Percentiles rank a stretch among this genome's conserved stretches.
These are phyloP conservation scores for Scheffersomyces stambukii DNA, from an alignment of 1,139 yeast species.

Conservation along the genomic window DNA sequence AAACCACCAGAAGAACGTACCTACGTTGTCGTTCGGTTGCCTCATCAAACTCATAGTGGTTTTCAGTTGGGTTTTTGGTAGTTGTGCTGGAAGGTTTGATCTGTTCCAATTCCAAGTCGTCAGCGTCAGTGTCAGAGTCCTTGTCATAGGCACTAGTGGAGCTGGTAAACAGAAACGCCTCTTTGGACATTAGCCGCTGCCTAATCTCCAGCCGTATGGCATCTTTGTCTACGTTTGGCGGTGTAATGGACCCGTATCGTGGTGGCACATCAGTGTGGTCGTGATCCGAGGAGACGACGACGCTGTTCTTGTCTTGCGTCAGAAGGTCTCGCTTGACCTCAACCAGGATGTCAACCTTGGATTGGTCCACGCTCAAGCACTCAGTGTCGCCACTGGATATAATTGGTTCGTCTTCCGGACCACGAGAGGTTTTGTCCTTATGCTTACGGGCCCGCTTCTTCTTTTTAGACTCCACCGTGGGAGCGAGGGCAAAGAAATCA, in stretches of 20 bases:
- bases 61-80: conserved; percentile 1
- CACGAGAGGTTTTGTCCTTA: conserved; percentile 1
- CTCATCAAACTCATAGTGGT: conserved; percentile 19
- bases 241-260: conserved; percentile 7
- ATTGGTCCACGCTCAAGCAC: no score
- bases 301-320: no score
- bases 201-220: conserved; percentile 9
- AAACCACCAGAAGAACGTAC: conserved; percentile 27
- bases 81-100: neutral
- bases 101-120: conserved; percentile 2
- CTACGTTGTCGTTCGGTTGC: conserved; percentile 26
- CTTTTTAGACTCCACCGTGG: conserved; percentile 12
- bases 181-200: conserved; percentile 3
- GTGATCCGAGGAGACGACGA: no score
- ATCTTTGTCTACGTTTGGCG: conserved; percentile 12
- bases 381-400: no score
- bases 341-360: no score
- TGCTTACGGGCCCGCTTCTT: conserved; percentile 16
- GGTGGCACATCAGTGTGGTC: no score
- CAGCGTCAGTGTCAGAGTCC: conserved; percentile 9
- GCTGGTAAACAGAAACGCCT: no score
- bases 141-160: no score
- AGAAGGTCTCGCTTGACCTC: no score
- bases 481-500: conserved; percentile 28
- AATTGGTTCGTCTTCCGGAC: no score